These are phyloP conservation scores for Chaetomium olivaceum DNA, from an alignment of 2,329 filamentous ascomycete genomes.

Conservation along the genomic window DNA sequence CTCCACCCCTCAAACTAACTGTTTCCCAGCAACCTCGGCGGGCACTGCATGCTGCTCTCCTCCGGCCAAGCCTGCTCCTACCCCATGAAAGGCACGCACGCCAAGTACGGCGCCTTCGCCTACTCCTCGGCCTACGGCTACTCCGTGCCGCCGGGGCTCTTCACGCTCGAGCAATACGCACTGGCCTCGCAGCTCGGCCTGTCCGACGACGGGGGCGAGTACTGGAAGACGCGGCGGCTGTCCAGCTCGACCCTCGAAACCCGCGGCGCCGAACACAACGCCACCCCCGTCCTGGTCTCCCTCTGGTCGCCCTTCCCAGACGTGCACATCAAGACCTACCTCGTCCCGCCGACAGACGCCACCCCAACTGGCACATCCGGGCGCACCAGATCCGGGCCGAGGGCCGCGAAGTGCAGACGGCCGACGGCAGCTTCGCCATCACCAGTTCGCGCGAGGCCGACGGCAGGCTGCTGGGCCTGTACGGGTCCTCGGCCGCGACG, in stretches of 20 bases:
- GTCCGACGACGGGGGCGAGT: constrained; percentile 74
- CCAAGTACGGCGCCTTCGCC: constrained; percentile 78
- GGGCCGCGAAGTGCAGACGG: constrained; percentile 64
- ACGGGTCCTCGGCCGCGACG: constrained; percentile 46
- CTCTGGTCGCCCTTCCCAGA: constrained; percentile 71
- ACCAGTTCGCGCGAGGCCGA: constrained; percentile 52
- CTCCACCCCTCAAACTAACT: constrained; percentile 2
- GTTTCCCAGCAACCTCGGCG: constrained; percentile 59
- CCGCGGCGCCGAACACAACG: constrained; percentile 43
- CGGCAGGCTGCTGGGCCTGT: constrained; percentile 53
- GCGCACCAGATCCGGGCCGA: constrained; percentile 62
- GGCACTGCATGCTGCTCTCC: constrained; percentile 73
- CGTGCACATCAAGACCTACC: constrained; percentile 64
- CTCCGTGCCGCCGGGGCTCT: constrained; percentile 73
- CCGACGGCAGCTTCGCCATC: constrained; percentile 75
- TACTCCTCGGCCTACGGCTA: constrained; percentile 77
- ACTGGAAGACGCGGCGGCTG: constrained; percentile 73
- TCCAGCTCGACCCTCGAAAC: constrained; percentile 64
- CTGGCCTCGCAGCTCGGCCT: constrained; percentile 74
- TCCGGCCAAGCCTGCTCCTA: constrained; percentile 82
- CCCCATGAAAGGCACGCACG: constrained; percentile 77
- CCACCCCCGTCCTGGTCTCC: constrained; percentile 63
- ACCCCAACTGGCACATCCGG: constrained; percentile 68
- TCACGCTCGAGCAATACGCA: constrained; percentile 74
- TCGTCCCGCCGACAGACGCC: constrained; percentile 60